These are phyloP conservation scores for Takashimella tepidaria DNA, from an alignment of 1,284 basidiomycete species.

Conservation along the genomic window DNA sequence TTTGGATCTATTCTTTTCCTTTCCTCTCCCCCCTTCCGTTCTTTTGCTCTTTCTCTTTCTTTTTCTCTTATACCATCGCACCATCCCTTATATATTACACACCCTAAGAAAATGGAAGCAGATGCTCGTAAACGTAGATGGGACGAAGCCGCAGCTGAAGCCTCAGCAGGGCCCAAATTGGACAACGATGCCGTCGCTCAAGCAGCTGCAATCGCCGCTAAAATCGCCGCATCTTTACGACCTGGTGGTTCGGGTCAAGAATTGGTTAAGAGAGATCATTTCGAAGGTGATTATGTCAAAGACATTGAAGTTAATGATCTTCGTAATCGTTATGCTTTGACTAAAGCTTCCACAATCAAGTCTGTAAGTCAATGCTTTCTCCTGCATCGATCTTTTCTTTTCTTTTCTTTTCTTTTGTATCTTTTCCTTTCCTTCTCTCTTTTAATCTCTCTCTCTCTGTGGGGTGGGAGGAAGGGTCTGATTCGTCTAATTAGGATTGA, in stretches of 20 bases:
- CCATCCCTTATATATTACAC: too few species aligned
- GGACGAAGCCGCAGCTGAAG: slow-evolving; percentile 59
- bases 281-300: slow-evolving; percentile 77
- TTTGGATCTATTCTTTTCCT: too few species aligned
- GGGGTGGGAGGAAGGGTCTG: neutral
- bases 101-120: neutral
- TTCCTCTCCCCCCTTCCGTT: neutral
- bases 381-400: too few species aligned
- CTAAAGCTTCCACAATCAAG: slow-evolving; percentile 86
- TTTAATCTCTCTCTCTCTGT: neutral
- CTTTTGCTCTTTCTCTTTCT: neutral
- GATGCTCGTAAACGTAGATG: slow-evolving; percentile 58
- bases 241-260: slow-evolving; percentile 47
- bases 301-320: slow-evolving; percentile 98
- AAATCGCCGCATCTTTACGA: slow-evolving; percentile 77
- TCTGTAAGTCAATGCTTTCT: too few species aligned
- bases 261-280: slow-evolving; percentile 58
- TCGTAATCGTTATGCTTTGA: slow-evolving; percentile 90
- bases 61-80: neutral
- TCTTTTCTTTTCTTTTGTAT: too few species aligned
- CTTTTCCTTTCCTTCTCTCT: too few species aligned
- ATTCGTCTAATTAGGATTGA: too few species aligned
- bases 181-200: slow-evolving; percentile 63
- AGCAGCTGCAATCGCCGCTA: slow-evolving; percentile 67
- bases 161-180: slow-evolving; percentile 48